Conservation (phyloP, 768 basidiomycete species). For the Filobasidium wieringae region DNA sequence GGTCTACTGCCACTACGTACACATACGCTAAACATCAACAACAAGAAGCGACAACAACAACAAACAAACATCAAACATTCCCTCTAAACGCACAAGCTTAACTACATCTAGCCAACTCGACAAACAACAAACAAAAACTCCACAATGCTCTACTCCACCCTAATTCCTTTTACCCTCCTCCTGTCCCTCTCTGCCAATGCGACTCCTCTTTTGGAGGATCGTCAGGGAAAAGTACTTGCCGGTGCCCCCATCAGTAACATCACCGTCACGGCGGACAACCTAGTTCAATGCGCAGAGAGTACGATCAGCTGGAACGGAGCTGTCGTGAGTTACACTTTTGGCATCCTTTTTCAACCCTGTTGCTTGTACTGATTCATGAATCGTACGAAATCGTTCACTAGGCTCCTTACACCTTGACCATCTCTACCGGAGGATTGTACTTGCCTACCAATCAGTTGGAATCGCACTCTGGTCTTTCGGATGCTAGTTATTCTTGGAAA, state of each 20-base stretch:
- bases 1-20: too few species aligned
- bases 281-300: conserved; percentile 26
- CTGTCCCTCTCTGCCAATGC: too few species aligned
- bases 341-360: background rate
- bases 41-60: too few species aligned
- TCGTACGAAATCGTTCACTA: background rate
- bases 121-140: too few species aligned
- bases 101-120: too few species aligned
- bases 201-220: too few species aligned
- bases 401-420: conserved; percentile 24
- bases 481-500: conserved; percentile 18
- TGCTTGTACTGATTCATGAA: background rate
- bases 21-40: too few species aligned
- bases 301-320: conserved; percentile 29
- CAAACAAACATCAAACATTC: too few species aligned
- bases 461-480: conserved; percentile 15
- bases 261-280: conserved; percentile 21
- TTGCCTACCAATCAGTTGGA: conserved; percentile 21
- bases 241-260: conserved; percentile 25
- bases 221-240: conserved; percentile 8
- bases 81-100: too few species aligned
- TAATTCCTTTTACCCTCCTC: too few species aligned
- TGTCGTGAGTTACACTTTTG: conserved; percentile 15
- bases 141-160: too few species aligned
- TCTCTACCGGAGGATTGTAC: conserved; percentile 33